These are phyloP conservation scores for Colletotrichum siamense DNA, from an alignment of 2,329 filamentous ascomycete genomes.

Conservation along the genomic window DNA sequence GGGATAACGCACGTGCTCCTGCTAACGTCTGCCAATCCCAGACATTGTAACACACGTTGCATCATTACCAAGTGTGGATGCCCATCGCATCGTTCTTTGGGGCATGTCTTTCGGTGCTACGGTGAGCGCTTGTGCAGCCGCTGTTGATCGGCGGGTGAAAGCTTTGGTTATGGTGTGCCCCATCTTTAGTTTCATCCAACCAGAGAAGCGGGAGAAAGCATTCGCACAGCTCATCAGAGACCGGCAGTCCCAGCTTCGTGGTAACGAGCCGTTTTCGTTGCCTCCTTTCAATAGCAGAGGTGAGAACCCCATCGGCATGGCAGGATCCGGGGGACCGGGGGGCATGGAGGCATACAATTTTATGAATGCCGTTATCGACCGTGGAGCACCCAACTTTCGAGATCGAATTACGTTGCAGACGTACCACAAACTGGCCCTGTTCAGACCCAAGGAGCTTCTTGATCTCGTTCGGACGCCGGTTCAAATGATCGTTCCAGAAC, in stretches of 20 bases:
- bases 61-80: slow-evolving; percentile 9
- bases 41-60: neutral
- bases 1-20: neutral
- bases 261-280: slow-evolving; percentile 39
- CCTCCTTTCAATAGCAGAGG: slow-evolving; percentile 39
- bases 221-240: slow-evolving; percentile 38
- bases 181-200: neutral
- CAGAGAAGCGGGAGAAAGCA: slow-evolving; percentile 13
- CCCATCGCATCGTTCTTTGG: slow-evolving; percentile 29
- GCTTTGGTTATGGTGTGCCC: slow-evolving; percentile 22
- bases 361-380: neutral
- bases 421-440: slow-evolving; percentile 29
- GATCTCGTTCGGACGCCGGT: slow-evolving; percentile 24
- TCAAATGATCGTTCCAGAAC: slow-evolving; percentile 31
- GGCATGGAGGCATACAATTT: slow-evolving; percentile 6
- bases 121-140: slow-evolving; percentile 29
- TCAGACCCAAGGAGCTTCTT: slow-evolving; percentile 22
- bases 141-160: slow-evolving; percentile 30
- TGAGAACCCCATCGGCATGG: slow-evolving; percentile 40
- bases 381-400: slow-evolving; percentile 23
- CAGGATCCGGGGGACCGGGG: neutral
- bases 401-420: slow-evolving; percentile 31
- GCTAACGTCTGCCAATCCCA: neutral
- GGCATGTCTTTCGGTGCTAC: slow-evolving; percentile 33
- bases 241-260: slow-evolving; percentile 40